phyloP scores from a whole-genome alignment of 441 rosid genomes.

The Croton laevigatus region DNA sequence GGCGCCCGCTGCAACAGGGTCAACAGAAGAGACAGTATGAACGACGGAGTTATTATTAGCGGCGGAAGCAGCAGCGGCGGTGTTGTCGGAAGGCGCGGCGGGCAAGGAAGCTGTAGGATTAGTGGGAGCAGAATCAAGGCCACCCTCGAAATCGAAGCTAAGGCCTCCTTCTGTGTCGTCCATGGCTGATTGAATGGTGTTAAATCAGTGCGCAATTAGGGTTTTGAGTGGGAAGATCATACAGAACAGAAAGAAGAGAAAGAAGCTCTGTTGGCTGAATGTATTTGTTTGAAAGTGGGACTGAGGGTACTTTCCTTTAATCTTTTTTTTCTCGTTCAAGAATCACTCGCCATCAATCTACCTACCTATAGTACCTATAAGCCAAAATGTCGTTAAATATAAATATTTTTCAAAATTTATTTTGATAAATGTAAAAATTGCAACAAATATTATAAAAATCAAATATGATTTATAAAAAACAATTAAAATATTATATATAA shows the following conservation, averaged over 20 bases:
- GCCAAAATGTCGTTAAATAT: too few relatives aligned
- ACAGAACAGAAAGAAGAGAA: neutral
- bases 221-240: constrained; percentile 12
- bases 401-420: too few relatives aligned
- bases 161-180: constrained; percentile 91
- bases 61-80: constrained; percentile 19
- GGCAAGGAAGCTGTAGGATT: constrained; percentile 54
- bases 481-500: too few relatives aligned
- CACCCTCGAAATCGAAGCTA: constrained; percentile 96
- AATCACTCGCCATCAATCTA: too few relatives aligned
- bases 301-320: too few relatives aligned
- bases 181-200: constrained; percentile 34
- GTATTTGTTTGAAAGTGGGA: too few relatives aligned
- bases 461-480: too few relatives aligned
- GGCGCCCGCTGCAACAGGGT: constrained; percentile 22
- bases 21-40: constrained; percentile 10
- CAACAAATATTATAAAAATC: too few relatives aligned
- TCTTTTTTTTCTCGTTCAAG: too few relatives aligned
- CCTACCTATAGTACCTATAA: too few relatives aligned
- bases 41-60: constrained; percentile 21
- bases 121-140: constrained; percentile 63
- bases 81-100: constrained; percentile 40
- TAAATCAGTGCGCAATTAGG: neutral
- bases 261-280: too few relatives aligned
- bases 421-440: too few relatives aligned